phyloP scores from a whole-genome alignment of 2,329 filamentous ascomycete species.

The Nigrograna mackinnonii region DNA sequence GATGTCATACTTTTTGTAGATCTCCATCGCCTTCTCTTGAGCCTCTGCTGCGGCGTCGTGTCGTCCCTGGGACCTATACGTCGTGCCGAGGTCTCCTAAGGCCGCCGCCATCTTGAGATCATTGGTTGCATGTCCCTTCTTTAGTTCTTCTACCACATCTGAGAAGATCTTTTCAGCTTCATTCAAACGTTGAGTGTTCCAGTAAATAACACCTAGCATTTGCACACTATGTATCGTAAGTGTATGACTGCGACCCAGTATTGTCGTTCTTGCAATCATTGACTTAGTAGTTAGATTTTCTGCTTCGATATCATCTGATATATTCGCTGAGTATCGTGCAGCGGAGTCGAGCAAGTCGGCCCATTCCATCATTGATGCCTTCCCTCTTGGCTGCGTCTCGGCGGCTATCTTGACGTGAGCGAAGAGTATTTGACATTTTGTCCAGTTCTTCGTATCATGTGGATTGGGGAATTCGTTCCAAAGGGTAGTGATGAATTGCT shows the following conservation, averaged over 20 bases:
- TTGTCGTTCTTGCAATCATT: slow-evolving; percentile 4
- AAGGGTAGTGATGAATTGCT: slow-evolving; percentile 31
- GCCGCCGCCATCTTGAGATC: too few species aligned
- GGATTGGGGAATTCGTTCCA: slow-evolving; percentile 25
- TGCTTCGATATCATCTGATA: background rate
- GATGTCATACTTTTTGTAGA: too few species aligned
- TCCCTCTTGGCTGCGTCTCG: background rate
- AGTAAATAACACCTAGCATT: background rate
- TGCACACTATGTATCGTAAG: background rate
- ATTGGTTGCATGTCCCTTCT: too few species aligned
- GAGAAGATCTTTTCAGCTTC: too few species aligned
- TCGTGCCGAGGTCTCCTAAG: too few species aligned
- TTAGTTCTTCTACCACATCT: too few species aligned
- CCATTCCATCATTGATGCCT: slow-evolving; percentile 1
- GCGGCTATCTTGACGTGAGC: slow-evolving; percentile 24
- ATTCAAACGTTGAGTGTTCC: background rate
- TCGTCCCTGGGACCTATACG: background rate
- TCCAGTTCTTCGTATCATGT: slow-evolving; percentile 33
- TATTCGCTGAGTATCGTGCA: slow-evolving; percentile 7
- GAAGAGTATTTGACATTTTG: slow-evolving; percentile 31
- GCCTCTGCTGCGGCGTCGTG: background rate
- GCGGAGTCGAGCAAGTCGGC: slow-evolving; percentile 4
- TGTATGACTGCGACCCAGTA: slow-evolving; percentile 4
- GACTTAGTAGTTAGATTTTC: slow-evolving; percentile 1
- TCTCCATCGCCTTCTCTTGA: too few species aligned